Evolutionary conservation across 2,329 filamentous ascomycete species (phyloP).

Genomic region (Cordyceps cateniannulata): DNA sequence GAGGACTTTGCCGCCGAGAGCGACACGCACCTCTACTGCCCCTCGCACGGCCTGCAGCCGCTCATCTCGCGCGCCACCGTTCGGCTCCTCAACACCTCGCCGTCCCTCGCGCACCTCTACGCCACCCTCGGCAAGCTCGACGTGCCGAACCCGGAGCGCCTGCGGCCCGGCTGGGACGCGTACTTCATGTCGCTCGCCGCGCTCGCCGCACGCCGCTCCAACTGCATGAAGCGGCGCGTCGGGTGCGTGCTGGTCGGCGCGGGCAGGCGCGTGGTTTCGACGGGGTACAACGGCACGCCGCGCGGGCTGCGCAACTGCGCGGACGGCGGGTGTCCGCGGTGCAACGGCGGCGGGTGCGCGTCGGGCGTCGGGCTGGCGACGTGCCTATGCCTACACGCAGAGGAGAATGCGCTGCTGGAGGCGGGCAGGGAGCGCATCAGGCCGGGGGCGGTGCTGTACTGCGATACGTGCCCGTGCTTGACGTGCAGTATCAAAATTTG

Average conservation of each 20-base stretch:
- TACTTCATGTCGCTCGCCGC: conserved; percentile 98
- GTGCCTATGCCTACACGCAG: conserved; percentile 93
- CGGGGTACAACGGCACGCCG: conserved; percentile 97
- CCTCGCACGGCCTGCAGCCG: conserved; percentile 58
- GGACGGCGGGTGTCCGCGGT: conserved; percentile 83
- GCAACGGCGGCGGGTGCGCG: conserved; percentile 64
- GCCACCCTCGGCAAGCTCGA: conserved; percentile 66
- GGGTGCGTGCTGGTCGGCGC: conserved; percentile 83
- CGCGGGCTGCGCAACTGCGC: conserved; percentile 83
- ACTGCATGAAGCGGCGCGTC: conserved; percentile 97
- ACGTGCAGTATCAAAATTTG: conserved; percentile 99
- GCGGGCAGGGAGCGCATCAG: conserved; percentile 86
- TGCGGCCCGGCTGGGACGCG: conserved; percentile 88
- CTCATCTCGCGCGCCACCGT: conserved; percentile 78
- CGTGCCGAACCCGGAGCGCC: conserved; percentile 68
- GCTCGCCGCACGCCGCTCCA: conserved; percentile 81
- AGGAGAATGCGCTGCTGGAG: conserved; percentile 94
- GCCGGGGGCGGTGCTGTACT: conserved; percentile 79
- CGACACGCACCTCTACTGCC: conserved; percentile 71
- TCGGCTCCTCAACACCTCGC: conserved; percentile 78
- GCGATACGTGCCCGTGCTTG: conserved; percentile 92
- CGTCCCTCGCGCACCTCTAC: conserved; percentile 64
- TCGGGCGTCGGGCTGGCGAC: conserved; percentile 71
- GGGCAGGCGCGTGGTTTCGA: conserved; percentile 81
- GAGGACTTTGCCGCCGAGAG: conserved; percentile 51